Evolutionary conservation across 169 alveolate species (phyloP), one percentile per base, ranked within the genome.

Genomic region (Plasmodium berghei): DNA sequence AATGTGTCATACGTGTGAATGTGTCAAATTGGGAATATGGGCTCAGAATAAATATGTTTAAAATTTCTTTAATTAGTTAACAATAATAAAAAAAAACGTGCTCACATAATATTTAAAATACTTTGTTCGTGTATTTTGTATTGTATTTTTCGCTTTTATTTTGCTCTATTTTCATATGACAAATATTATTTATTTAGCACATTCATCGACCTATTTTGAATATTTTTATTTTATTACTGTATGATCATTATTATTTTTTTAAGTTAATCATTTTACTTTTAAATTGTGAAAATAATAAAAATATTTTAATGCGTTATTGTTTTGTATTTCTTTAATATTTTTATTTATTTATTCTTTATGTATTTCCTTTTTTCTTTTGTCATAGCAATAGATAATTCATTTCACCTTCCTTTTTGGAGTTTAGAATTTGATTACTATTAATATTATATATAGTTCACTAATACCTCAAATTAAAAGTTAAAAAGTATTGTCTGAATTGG

Each of bases 401-500:
- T 66, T 66, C 73, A 28, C 73, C 58, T 22, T 16, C 46, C 73
- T 34, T 42, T 26, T 24, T 48, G 40, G 54, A 14, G 61, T 48
- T 22, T 18, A 66, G 73, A 49, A 66, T 40, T 66, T 52, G n/a
- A 52, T 16, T 34, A 34, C 61, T 52, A 14, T 52, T 52, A 14
- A 5, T 66, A 40, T n/a, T 48, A 24, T 48, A 40, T 66, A 40
- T 66, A 40, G 58, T 66, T 66, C 56, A 34, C 42, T 34, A 34
- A 34, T 34, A 34, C 0, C 8, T 0, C 42, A 1, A 34, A 34
- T 34, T 34, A 34, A 34, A 34, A 34, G 42, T 4, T 34, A 34
- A 34, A 34, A 34, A 34, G 0, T 34, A 34, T 34, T 34, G 42
- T 34, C 42, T 34, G 42, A 34, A 34, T 34, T 34, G 42, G 42